Evolutionary conservation across 2,329 filamentous ascomycete genomes (phyloP).

Genomic region (Aspergillus tubingensis): DNA sequence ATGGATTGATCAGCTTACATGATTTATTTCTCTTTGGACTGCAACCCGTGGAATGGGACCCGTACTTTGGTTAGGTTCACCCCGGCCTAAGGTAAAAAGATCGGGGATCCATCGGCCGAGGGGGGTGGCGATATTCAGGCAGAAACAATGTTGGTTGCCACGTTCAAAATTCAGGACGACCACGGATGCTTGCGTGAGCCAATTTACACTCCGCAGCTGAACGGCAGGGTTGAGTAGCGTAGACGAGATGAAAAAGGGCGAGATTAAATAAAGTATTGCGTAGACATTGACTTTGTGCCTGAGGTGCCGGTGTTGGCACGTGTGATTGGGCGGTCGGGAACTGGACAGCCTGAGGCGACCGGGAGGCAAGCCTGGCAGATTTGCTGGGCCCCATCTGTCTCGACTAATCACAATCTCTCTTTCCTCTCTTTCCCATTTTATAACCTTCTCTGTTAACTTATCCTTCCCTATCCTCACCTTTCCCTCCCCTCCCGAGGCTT

Average conservation of each 20-base stretch:
- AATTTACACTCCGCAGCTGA: background rate
- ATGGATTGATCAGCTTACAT: no score
- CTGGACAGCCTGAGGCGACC: constrained; percentile 8
- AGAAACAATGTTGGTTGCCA: background rate
- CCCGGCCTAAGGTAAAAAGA: background rate
- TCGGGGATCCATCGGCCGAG: constrained; percentile 5
- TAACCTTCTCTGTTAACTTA: background rate
- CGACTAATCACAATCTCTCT: background rate
- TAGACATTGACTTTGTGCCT: constrained; percentile 1
- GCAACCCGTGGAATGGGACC: background rate
- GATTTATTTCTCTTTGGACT: no score
- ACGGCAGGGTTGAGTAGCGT: background rate
- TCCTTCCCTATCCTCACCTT: background rate
- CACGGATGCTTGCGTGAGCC: constrained; percentile 8
- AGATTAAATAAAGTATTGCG: background rate
- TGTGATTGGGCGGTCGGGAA: constrained; percentile 7
- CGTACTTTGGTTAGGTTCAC: no score
- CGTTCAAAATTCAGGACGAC: background rate
- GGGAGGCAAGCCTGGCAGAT: constrained; percentile 7
- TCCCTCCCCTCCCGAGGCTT: background rate
- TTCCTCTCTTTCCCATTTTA: background rate
- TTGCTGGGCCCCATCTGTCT: background rate
- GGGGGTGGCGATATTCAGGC: constrained; percentile 8
- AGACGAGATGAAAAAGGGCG: background rate
- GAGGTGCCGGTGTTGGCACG: constrained; percentile 3